Conservation (phyloP, 2,329 filamentous ascomycete species). For the Ascochyta viciae-villosae region DNA sequence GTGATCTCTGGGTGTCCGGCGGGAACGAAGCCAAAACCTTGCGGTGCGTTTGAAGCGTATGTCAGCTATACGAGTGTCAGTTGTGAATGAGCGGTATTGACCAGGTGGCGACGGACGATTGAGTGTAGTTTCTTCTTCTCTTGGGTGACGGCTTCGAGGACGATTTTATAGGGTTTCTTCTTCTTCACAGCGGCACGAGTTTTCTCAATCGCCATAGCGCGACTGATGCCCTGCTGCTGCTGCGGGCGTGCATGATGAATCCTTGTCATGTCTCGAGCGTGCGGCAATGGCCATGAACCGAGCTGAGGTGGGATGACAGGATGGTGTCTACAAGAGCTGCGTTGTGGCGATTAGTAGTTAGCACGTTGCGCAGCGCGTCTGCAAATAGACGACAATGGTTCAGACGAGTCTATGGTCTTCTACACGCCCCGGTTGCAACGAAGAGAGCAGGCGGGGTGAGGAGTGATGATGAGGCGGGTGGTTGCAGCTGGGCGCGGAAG, state of each 20-base stretch:
- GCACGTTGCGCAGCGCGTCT: slow-evolving; percentile 23
- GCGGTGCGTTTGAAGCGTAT: slow-evolving; percentile 62
- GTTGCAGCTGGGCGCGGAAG: slow-evolving; percentile 5
- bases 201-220: slow-evolving; percentile 29
- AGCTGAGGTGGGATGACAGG: slow-evolving; percentile 12
- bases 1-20: slow-evolving; percentile 67
- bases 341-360: slow-evolving; percentile 23
- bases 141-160: slow-evolving; percentile 64
- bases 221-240: slow-evolving; percentile 27
- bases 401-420: slow-evolving; percentile 24
- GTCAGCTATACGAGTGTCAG: slow-evolving; percentile 58
- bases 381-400: slow-evolving; percentile 15
- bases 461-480: slow-evolving; percentile 15
- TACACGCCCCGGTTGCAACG: slow-evolving; percentile 31
- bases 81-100: slow-evolving; percentile 16
- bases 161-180: slow-evolving; percentile 63
- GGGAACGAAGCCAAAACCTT: slow-evolving; percentile 67
- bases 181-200: slow-evolving; percentile 33
- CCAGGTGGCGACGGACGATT: slow-evolving; percentile 46
- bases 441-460: slow-evolving; percentile 28
- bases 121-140: slow-evolving; percentile 67
- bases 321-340: slow-evolving; percentile 18
- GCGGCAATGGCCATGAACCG: slow-evolving; percentile 22
- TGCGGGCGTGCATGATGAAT: slow-evolving; percentile 32
- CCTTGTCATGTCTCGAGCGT: slow-evolving; percentile 34